These are phyloP conservation scores for Cladosporium halotolerans DNA, from an alignment of 2,329 filamentous ascomycete genomes.

Conservation along the genomic window DNA sequence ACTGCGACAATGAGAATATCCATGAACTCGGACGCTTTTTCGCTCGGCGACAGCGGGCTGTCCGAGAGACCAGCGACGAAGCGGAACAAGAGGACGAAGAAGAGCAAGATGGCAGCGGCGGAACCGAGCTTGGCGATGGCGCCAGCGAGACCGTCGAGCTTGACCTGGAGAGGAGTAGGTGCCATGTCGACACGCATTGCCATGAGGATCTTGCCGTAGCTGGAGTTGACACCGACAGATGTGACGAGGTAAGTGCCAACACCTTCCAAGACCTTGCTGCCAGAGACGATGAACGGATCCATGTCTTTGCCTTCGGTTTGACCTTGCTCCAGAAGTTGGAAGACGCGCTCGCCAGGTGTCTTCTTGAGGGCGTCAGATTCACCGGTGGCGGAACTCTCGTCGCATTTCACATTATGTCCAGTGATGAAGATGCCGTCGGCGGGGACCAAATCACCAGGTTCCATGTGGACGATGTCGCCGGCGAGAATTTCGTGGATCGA, in stretches of 20 bases:
- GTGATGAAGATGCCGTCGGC: slow-evolving; percentile 66
- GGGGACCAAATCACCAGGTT: slow-evolving; percentile 66
- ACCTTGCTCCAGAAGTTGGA: slow-evolving; percentile 56
- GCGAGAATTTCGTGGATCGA: slow-evolving; percentile 66
- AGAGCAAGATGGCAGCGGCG: slow-evolving; percentile 69
- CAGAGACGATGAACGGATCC: slow-evolving; percentile 83
- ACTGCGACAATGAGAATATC: slow-evolving; percentile 59
- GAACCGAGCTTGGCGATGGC: slow-evolving; percentile 73
- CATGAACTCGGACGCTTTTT: slow-evolving; percentile 69
- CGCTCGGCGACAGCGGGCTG: slow-evolving; percentile 51
- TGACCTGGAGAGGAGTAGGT: slow-evolving; percentile 71
- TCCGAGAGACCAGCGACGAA: slow-evolving; percentile 65
- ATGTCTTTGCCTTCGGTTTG: slow-evolving; percentile 56
- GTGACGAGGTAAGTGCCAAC: slow-evolving; percentile 71
- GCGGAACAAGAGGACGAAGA: slow-evolving; percentile 78
- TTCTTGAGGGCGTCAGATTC: slow-evolving; percentile 70
- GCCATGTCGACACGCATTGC: slow-evolving; percentile 72
- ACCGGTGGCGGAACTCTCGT: slow-evolving; percentile 70
- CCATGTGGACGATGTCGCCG: slow-evolving; percentile 66
- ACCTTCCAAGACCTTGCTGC: slow-evolving; percentile 69
- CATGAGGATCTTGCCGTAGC: slow-evolving; percentile 72
- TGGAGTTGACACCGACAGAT: slow-evolving; percentile 66
- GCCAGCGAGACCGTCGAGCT: slow-evolving; percentile 71
- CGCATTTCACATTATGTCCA: slow-evolving; percentile 62
- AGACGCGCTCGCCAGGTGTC: slow-evolving; percentile 58